Conservation (phyloP, 306 rosid species). For the Cyamopsis tetragonoloba region DNA sequence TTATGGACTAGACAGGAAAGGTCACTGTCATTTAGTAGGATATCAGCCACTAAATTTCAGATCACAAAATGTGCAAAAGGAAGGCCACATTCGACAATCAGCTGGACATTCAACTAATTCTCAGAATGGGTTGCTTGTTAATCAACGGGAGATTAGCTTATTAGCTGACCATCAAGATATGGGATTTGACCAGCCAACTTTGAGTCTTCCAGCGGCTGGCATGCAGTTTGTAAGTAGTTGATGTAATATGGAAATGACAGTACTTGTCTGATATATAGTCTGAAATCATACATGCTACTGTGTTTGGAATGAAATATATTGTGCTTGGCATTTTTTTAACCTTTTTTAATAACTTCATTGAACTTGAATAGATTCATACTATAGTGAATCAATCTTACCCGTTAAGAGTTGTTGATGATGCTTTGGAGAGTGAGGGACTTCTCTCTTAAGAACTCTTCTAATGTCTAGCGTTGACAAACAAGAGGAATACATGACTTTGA, state of each 20-base stretch:
- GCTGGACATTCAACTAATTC: constrained; percentile 27
- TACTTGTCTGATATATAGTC: constrained; percentile 18
- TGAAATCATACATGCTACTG: constrained; percentile 16
- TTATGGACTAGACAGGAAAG: constrained; percentile 63
- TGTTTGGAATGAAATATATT: constrained; percentile 15
- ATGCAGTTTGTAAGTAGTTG: constrained; percentile 37
- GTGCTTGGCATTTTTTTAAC: neutral
- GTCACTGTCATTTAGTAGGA: constrained; percentile 73
- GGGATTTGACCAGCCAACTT: constrained; percentile 21
- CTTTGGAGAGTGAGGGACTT: neutral
- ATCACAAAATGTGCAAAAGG: constrained; percentile 34
- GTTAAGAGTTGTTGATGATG: constrained; percentile 14
- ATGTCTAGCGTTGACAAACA: neutral
- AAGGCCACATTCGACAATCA: constrained; percentile 25
- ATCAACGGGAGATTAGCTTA: constrained; percentile 19
- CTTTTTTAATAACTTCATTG: neutral
- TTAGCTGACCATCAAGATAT: constrained; percentile 9
- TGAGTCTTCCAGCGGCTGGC: constrained; percentile 11
- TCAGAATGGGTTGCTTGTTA: constrained; percentile 31
- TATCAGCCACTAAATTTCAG: constrained; percentile 40
- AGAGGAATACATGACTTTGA: neutral
- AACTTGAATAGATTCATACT: constrained; percentile 6
- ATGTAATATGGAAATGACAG: constrained; percentile 1
- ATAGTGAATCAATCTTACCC: neutral
- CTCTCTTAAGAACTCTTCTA: neutral